Base-by-base conservation (phyloP, 176 grass and related monocot genomes). In the Aegilops tauschii region DNA sequence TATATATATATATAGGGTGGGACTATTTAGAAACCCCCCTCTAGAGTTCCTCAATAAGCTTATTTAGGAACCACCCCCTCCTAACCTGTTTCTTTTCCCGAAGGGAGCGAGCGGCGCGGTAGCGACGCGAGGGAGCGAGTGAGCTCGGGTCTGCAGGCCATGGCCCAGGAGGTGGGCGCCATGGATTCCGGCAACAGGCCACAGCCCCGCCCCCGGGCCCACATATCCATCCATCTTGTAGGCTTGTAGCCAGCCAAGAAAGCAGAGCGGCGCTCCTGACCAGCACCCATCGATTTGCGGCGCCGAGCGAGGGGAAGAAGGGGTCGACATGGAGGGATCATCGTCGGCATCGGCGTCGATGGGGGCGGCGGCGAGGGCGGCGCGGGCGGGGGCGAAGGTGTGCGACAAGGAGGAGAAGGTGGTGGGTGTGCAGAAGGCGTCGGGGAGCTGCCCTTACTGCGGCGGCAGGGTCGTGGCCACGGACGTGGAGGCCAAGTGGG, bases 371-470 rank as follows among this genome's bases (percentile, higher is more conserved):
- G 56, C 18, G 77, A 37, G 4, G 77, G 21, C 39, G 82, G 80
- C 36, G 78, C 9, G 30, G 81, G 79, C 29, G 50, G 50, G 76
- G 37, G 12, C 3, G 32, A 36, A 83, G 80, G 44, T 97, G 67
- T 94, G 90, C 73, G 86, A 58, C 12, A 89, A 91, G 84, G 86
- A 89, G 69, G 88, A 91, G 88, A 94, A 65, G 86, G 87, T 95
- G 72, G 50, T 95, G 17, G 90, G 90, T 16, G 88, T 52, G 65
- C 80, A 88, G 69, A 94, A 90, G 88, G 92, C 95, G 14, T 90
- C 95, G 0, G 92, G 95, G 61, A 93, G 84, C 84, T 97, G 95
- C 90, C 95, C 95, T 8, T 94, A 94, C 80, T 97, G 95, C 83
- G 87, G 91, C 30, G 95, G 92, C 21, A 87, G 61, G 64, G 95